phyloP scores from a whole-genome alignment of 805 yeast species.

The Lipomyces orientalis region DNA sequence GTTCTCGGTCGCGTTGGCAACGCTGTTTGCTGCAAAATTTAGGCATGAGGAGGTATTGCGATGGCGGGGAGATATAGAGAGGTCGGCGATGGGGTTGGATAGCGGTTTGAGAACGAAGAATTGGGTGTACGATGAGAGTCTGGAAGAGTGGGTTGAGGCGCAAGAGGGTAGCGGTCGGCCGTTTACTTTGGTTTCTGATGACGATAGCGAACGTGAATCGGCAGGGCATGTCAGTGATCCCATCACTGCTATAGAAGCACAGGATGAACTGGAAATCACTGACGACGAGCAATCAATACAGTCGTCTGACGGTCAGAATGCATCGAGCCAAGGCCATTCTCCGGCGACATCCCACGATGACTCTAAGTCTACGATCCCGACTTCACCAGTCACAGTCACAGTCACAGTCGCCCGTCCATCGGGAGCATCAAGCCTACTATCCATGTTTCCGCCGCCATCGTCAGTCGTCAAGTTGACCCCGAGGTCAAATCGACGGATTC shows the following conservation, averaged over 20 bases:
- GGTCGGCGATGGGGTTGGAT: slow-evolving; percentile 18
- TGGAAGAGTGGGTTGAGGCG: slow-evolving; percentile 32
- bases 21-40: not conserved
- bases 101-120: slow-evolving; percentile 12
- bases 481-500: slow-evolving; percentile 18
- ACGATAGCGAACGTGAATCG: not conserved
- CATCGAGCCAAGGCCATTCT: not conserved
- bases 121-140: slow-evolving; percentile 27
- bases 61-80: slow-evolving; percentile 26
- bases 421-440: not conserved
- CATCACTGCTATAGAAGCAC: not conserved
- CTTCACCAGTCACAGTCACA: not conserved
- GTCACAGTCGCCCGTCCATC: not conserved
- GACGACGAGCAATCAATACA: slow-evolving; percentile 7
- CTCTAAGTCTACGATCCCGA: not conserved
- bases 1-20: slow-evolving; percentile 18
- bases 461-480: slow-evolving; percentile 24
- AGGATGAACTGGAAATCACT: not conserved
- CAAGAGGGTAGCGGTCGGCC: not conserved
- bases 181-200: slow-evolving; percentile 1
- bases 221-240: not conserved
- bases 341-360: not conserved
- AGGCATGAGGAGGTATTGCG: not conserved
- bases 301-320: not conserved
- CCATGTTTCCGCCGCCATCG: slow-evolving; percentile 15